Base-by-base conservation (phyloP, 352 stramenopile species). In the Globisporangium spinosum region DNA sequence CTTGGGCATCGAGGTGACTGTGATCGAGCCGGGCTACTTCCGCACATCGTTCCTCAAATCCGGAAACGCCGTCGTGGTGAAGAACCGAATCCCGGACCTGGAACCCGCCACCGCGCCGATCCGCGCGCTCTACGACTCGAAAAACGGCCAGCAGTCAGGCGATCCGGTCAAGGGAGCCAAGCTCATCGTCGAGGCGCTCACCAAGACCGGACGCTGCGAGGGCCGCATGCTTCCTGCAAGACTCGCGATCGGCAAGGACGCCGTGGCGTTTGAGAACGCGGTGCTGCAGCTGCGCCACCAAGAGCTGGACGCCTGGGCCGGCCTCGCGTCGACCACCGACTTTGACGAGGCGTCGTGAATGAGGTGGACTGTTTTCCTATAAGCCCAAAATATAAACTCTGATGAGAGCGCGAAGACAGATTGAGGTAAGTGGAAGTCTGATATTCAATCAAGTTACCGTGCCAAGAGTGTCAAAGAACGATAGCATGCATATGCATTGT, bases 11-110 rank as follows among this genome's bases (percentile, higher is more conserved):
- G 17, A 49, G 4, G 40, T 49, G 40, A 49, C 15, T n/a, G 17
- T 49, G 13, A 49, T 83, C 55, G 77, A 83, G 67, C 74, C 72
- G 13, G 77, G 74, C 1, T 70, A 68, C 8, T 83, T 83, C 59
- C 77, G 77, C 20, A 83, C 74, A 45, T 70, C 61, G 23, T 76
- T 77, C 51, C 61, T 64, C 66, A 77, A 73, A 13, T 56, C 49
- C 15, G 23, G 49, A n/a, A 70, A 73, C 8, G 70, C 68, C 22
- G 71, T 76, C 1, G 56, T 61, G 34, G 72, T 63, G 1, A 65
- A 74, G 58, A 47, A 23, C 6, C 49, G 62, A 23, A 78, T 76
- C 15, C 43, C 67, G 8, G 73, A 82, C 45, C 73, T 72, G 15
- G 67, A 54, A 1, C 23, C 64, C 10, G 29, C 74, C 53, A 77